A percentile compares a stretch with the other conserved stretches of the same genome.
These are phyloP conservation scores for Globisporangium takayamanum DNA, from an alignment of 352 stramenopile genomes.

Conservation along the genomic window DNA sequence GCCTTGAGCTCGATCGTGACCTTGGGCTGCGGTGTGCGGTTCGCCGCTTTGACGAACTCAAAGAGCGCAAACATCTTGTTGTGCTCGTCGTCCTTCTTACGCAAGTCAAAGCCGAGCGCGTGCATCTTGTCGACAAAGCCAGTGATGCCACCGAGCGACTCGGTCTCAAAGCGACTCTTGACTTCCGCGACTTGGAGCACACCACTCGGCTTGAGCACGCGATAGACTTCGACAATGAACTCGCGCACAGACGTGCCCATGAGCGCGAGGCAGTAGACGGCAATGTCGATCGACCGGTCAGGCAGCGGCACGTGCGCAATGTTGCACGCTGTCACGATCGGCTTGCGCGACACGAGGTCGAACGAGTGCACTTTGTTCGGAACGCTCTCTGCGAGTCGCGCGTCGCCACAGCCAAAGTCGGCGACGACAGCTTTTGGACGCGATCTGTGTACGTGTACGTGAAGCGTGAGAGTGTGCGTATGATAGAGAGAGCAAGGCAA, in stretches of 20 bases:
- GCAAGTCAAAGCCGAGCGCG: slow-evolving; percentile 62
- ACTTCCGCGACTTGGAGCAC: slow-evolving; percentile 85
- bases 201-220: slow-evolving; percentile 92
- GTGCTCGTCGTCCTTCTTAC: slow-evolving; percentile 58
- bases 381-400: slow-evolving; percentile 88
- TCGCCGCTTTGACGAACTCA: slow-evolving; percentile 62
- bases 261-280: slow-evolving; percentile 96
- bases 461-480: slow-evolving; percentile 2
- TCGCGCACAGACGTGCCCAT: slow-evolving; percentile 98
- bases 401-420: slow-evolving; percentile 99
- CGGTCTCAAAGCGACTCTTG: slow-evolving; percentile 78
- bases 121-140: slow-evolving; percentile 57
- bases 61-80: slow-evolving; percentile 88
- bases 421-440: slow-evolving; percentile 82
- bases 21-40: slow-evolving; percentile 38
- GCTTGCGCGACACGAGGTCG: slow-evolving; percentile 93
- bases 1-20: slow-evolving; percentile 69
- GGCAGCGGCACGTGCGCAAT: slow-evolving; percentile 92
- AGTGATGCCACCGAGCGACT: slow-evolving; percentile 51
- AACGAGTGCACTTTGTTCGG: slow-evolving; percentile 95
- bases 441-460: slow-evolving; percentile 20
- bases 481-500: background rate
- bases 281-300: slow-evolving; percentile 90
- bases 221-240: slow-evolving; percentile 94
- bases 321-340: slow-evolving; percentile 94